Percentiles rank a stretch among this genome's conserved stretches.
phyloP scores from a whole-genome alignment of 345 rosid species.

The Salix purpurea region DNA sequence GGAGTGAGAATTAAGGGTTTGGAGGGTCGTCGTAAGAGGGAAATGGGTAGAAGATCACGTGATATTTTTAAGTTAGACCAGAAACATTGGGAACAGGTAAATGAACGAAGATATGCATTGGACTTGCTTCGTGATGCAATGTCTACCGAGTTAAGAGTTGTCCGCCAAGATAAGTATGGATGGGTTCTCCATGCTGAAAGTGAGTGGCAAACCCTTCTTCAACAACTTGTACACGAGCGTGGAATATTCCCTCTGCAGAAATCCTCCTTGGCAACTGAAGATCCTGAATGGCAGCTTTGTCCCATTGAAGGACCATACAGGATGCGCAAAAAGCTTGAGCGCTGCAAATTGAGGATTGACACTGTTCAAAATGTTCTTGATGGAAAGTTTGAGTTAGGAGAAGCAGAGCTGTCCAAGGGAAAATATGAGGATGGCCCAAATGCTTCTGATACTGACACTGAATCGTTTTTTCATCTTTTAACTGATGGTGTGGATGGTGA shows the following conservation, averaged over 20 bases:
- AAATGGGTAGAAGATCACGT: slow-evolving; percentile 84
- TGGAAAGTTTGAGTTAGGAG: slow-evolving; percentile 70
- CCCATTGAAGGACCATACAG: slow-evolving; percentile 99
- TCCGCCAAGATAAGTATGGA: slow-evolving; percentile 98
- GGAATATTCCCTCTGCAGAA: slow-evolving; percentile 86
- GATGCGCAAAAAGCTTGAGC: slow-evolving; percentile 98
- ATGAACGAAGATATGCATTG: slow-evolving; percentile 91
- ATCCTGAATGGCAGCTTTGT: slow-evolving; percentile 98
- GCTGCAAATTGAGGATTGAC: slow-evolving; percentile 72
- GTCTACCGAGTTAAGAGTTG: slow-evolving; percentile 98
- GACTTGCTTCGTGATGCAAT: slow-evolving; percentile 90
- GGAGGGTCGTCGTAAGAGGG: slow-evolving; percentile 93
- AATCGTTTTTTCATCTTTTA: slow-evolving; percentile 55
- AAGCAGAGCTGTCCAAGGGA: slow-evolving; percentile 50
- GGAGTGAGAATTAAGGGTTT: slow-evolving; percentile 89
- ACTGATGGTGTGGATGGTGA: slow-evolving; percentile 44
- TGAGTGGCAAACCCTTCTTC: slow-evolving; percentile 96
- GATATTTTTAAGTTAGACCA: slow-evolving; percentile 73
- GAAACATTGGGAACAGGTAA: slow-evolving; percentile 92
- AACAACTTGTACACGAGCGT: slow-evolving; percentile 94
- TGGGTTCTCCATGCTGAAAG: slow-evolving; percentile 99
- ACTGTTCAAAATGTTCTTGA: slow-evolving; percentile 76
- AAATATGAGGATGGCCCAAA: slow-evolving; percentile 52
- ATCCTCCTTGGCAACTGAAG: slow-evolving; percentile 48
- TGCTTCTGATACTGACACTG: slow-evolving; percentile 68